phyloP scores from a whole-genome alignment of 2,329 filamentous ascomycete genomes.

The Thielaviopsis populi region DNA sequence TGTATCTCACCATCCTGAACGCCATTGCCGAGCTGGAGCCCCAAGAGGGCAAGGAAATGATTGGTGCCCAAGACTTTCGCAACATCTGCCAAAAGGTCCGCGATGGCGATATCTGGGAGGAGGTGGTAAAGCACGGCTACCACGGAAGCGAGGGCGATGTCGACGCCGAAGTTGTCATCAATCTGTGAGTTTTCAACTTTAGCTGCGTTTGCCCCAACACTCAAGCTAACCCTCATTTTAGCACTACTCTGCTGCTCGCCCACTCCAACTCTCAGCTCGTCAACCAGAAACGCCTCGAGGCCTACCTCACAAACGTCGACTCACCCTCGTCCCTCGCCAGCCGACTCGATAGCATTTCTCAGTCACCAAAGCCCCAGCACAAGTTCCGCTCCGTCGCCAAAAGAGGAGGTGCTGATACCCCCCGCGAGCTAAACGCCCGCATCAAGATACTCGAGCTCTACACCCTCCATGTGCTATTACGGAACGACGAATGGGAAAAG shows the following conservation, averaged over 20 bases:
- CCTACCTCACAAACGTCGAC: slow-evolving; percentile 52
- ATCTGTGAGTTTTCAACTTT: slow-evolving; percentile 45
- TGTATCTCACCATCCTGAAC: slow-evolving; percentile 89
- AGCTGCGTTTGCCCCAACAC: background rate
- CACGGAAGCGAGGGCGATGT: slow-evolving; percentile 78
- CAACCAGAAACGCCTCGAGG: slow-evolving; percentile 79
- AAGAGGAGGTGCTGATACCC: slow-evolving; percentile 59
- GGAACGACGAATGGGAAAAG: slow-evolving; percentile 94
- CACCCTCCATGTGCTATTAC: slow-evolving; percentile 81
- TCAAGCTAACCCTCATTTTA: slow-evolving; percentile 25
- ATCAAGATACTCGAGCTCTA: slow-evolving; percentile 93
- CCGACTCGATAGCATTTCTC: slow-evolving; percentile 36
- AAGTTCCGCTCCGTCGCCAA: slow-evolving; percentile 33
- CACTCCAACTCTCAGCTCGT: slow-evolving; percentile 70
- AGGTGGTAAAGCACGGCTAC: slow-evolving; percentile 77
- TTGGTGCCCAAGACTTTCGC: slow-evolving; percentile 77
- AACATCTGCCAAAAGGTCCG: slow-evolving; percentile 67
- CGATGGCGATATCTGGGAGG: slow-evolving; percentile 87
- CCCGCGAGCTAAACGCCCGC: slow-evolving; percentile 66
- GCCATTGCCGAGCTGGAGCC: slow-evolving; percentile 76
- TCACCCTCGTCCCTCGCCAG: slow-evolving; percentile 57
- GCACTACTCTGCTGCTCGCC: slow-evolving; percentile 77
- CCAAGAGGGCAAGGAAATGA: slow-evolving; percentile 77
- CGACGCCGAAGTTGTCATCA: slow-evolving; percentile 86
- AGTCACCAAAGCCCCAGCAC: slow-evolving; percentile 25